These are phyloP conservation scores for Pyrrhoderma lamaoense DNA, from an alignment of 1,284 basidiomycete genomes.

Conservation along the genomic window DNA sequence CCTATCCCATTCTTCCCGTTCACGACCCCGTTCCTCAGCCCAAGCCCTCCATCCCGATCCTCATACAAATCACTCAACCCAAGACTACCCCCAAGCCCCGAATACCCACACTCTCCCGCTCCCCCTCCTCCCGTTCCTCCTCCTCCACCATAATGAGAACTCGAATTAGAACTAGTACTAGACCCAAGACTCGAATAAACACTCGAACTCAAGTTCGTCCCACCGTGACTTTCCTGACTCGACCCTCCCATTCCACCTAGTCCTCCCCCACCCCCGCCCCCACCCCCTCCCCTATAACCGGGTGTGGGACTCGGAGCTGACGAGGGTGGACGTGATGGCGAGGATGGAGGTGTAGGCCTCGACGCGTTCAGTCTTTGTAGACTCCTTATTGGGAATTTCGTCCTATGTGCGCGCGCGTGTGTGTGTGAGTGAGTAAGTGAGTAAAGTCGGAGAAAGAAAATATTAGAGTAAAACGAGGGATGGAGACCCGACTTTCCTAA, in stretches of 20 bases:
- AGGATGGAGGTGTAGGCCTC: conserved; percentile 27
- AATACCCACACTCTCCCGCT: no score
- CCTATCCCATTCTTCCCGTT: conserved; percentile 3
- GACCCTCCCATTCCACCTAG: background rate
- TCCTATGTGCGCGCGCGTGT: conserved; percentile 40
- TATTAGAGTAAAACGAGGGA: background rate
- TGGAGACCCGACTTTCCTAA: conserved; percentile 4
- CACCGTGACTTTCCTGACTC: background rate
- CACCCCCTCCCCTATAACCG: background rate
- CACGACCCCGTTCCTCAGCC: background rate
- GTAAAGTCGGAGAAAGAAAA: conserved; percentile 12
- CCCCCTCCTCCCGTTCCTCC: no score
- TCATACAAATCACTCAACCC: no score
- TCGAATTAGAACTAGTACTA: no score
- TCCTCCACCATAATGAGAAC: no score
- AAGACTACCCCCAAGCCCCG: no score
- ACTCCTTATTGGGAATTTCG: conserved; percentile 90
- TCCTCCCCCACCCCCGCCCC: no score
- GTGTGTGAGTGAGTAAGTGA: conserved; percentile 1
- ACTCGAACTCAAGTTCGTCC: conserved; percentile 1
- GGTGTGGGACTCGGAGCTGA: background rate
- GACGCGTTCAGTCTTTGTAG: conserved; percentile 72
- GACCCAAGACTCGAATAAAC: no score
- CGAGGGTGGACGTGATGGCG: conserved; percentile 10
- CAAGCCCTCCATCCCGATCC: no score